phyloP scores from a whole-genome alignment of 306 rosid species.

The Delonix regia region DNA sequence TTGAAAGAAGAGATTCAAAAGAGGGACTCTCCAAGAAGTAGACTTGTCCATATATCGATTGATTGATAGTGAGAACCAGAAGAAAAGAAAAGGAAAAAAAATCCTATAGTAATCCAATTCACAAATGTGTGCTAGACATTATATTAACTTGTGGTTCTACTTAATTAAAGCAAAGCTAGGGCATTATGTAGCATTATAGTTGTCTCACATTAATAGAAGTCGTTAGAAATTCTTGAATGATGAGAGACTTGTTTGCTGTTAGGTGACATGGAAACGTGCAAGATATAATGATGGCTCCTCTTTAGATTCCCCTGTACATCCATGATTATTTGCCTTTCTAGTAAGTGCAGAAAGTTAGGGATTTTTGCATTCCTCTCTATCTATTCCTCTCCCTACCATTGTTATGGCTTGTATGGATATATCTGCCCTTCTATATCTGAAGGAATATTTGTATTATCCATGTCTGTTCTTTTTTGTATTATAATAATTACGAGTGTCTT shows the following conservation, averaged over 20 bases:
- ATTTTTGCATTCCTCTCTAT: neutral
- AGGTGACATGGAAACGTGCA: slow-evolving; percentile 62
- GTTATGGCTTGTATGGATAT: neutral
- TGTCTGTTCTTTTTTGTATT: too few relatives aligned
- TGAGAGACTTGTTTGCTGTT: slow-evolving; percentile 54
- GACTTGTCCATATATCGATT: neutral
- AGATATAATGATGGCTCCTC: slow-evolving; percentile 49
- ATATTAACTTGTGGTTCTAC: slow-evolving; percentile 1
- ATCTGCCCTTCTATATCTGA: neutral
- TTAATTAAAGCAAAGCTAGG: slow-evolving; percentile 35
- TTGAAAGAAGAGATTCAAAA: neutral
- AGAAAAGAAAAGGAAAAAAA: neutral
- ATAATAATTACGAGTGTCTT: too few relatives aligned
- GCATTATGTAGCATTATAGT: slow-evolving; percentile 36
- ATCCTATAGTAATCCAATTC: neutral
- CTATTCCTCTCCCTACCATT: neutral
- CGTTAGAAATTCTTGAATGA: slow-evolving; percentile 35
- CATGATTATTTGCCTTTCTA: slow-evolving; percentile 39
- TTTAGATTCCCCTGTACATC: slow-evolving; percentile 36
- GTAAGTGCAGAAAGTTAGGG: slow-evolving; percentile 33
- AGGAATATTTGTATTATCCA: neutral
- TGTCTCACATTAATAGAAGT: slow-evolving; percentile 37
- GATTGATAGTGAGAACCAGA: neutral
- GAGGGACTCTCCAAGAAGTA: neutral
- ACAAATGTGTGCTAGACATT: neutral